A percentile compares a stretch with the other conserved stretches of the same genome.
phyloP scores from a whole-genome alignment of 2,329 filamentous ascomycete genomes.

The Aspergillus sp. region DNA sequence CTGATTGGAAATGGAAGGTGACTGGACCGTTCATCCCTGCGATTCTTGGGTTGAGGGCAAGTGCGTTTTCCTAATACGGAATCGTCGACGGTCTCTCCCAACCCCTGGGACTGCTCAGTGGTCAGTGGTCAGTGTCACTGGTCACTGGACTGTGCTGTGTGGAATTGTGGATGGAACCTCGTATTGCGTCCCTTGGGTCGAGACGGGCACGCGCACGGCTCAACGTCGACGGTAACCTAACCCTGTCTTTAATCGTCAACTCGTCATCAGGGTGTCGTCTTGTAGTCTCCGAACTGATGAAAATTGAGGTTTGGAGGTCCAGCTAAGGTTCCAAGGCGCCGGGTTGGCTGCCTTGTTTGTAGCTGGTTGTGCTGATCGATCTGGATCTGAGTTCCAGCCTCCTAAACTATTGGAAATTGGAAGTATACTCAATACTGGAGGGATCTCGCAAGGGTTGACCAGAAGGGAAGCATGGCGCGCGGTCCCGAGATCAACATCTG shows the following conservation, averaged over 20 bases:
- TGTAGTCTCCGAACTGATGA: too few relatives aligned
- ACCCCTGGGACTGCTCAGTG: too few relatives aligned
- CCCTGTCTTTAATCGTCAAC: neutral
- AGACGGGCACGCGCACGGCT: neutral
- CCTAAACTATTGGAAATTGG: neutral
- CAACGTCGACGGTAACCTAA: neutral
- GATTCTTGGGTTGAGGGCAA: neutral
- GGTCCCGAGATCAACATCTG: too few relatives aligned
- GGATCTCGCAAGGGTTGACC: neutral
- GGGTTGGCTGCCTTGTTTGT: too few relatives aligned
- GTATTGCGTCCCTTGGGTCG: neutral
- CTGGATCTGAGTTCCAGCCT: neutral
- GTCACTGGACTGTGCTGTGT: too few relatives aligned
- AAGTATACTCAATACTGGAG: too few relatives aligned
- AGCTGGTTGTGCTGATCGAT: neutral
- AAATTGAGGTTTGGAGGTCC: too few relatives aligned
- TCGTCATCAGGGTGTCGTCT: too few relatives aligned
- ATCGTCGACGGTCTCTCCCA: neutral
- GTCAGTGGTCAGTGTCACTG: too few relatives aligned
- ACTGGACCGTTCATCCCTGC: neutral
- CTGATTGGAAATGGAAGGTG: neutral
- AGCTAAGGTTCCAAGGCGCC: too few relatives aligned
- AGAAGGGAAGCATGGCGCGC: neutral
- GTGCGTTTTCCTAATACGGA: slow-evolving; percentile 8
- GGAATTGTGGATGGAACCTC: too few relatives aligned